Base-by-base conservation (phyloP, 2,329 filamentous ascomycete genomes). In the Cordyceps cateniannulata region DNA sequence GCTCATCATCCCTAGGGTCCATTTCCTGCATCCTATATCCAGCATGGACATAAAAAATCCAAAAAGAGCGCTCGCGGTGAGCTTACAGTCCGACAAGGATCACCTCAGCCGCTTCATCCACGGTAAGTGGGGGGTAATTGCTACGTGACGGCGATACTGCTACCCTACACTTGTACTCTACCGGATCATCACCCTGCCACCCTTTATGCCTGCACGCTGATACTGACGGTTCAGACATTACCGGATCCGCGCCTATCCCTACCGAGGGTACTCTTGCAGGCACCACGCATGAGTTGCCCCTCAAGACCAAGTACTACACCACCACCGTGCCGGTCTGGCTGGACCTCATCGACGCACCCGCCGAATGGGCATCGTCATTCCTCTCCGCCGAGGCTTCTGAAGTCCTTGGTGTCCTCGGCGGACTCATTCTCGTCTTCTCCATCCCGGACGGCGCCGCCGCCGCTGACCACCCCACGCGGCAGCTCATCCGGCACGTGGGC, bases 291-390 rank as follows among this genome's bases (percentile, higher is more conserved):
- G 70, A 73, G 48, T 77, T 86, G 35, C 62, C 72, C 9, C 73
- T 89, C 59, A 77, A 77, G 63, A 89, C 85, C 22, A 67, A 75
- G 16, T 89, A 89, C 75, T 89, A 88, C 75, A 78, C 73, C 25
- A 79, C 84, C 58, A 76, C 76, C 0, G 76, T 89, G 3, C 85
- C 86, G 48, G 77, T 89, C 65, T 89, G 86, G 86, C 77, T 89
- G n/a, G 86, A 89, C 67, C 76, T 86, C 50, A 77, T 86, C 62
- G 67, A 76, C 6, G 73, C 76, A 5, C 77, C 81, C 0, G 59
- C 68, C 3, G 79, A 82, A 40, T 89, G 86, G 86, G 75, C 82
- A 0, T 69, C 70, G 2, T 80, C 82, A 0, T 89, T 88, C 66
- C 77, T 87, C 1, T 79, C 81, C 0, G 71, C 78, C 0, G 86